Evolutionary conservation across 306 rosid genomes (phyloP).

Genomic region (Prinsepia uniflora): DNA sequence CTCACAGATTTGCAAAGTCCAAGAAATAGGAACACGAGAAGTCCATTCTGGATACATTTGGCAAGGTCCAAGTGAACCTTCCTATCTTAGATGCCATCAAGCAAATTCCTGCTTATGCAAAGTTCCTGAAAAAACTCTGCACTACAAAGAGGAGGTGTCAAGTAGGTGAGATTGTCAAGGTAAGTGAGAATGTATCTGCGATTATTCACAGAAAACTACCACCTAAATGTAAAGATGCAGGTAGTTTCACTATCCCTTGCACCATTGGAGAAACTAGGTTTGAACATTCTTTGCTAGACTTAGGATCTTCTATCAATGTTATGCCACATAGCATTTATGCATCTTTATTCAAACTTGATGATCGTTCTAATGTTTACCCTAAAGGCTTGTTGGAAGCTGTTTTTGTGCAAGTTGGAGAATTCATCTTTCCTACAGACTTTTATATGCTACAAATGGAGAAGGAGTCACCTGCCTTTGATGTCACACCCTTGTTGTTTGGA

Average conservation of each 20-base stretch:
- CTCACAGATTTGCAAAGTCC: background rate
- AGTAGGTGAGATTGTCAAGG: background rate
- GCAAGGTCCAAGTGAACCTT: background rate
- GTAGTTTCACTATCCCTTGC: background rate
- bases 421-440: background rate
- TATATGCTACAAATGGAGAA: background rate
- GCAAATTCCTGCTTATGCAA: background rate
- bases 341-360: no score
- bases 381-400: no score
- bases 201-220: background rate
- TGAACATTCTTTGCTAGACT: background rate
- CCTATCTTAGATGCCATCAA: background rate
- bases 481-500: background rate
- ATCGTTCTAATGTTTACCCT: no score
- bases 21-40: background rate
- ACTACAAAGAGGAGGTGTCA: background rate
- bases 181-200: background rate
- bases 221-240: background rate
- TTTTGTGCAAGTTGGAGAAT: background rate
- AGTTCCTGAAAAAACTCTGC: background rate
- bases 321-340: background rate
- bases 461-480: background rate
- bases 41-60: no score
- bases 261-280: background rate
- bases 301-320: background rate